Percentiles rank a stretch among this genome's conserved stretches.
Conservation (phyloP, 2,329 filamentous ascomycete genomes). For the Ceratocystis smalleyi region DNA sequence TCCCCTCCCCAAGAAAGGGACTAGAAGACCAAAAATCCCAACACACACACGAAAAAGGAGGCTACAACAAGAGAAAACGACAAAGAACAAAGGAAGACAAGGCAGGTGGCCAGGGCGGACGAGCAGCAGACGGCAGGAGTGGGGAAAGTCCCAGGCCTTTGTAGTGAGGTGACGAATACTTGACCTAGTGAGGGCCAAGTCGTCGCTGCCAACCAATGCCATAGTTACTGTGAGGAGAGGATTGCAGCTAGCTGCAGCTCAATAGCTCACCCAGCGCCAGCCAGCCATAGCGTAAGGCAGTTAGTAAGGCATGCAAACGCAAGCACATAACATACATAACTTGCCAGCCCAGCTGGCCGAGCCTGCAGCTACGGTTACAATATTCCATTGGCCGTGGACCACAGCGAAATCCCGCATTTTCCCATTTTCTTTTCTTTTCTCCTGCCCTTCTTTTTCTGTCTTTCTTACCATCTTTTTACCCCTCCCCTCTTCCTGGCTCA, state of each 20-base stretch:
- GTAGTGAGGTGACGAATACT: neutral
- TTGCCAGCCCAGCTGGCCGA: neutral
- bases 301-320: neutral
- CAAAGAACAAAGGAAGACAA: neutral
- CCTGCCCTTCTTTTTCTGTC: neutral
- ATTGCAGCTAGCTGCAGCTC: neutral
- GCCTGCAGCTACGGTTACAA: neutral
- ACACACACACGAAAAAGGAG: neutral
- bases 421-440: neutral
- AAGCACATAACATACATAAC: neutral
- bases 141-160: neutral
- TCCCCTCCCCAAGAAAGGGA: neutral
- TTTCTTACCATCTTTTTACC: constrained; percentile 3
- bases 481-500: neutral
- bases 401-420: neutral
- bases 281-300: neutral
- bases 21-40: neutral
- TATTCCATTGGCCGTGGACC: neutral
- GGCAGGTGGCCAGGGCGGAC: neutral
- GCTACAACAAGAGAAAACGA: neutral
- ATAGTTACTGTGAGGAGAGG: neutral
- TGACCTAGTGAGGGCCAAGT: neutral
- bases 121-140: neutral
- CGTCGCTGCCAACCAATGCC: neutral
- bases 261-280: neutral